Base-by-base conservation (phyloP, 306 rosid species). In the Corylus avellana region DNA sequence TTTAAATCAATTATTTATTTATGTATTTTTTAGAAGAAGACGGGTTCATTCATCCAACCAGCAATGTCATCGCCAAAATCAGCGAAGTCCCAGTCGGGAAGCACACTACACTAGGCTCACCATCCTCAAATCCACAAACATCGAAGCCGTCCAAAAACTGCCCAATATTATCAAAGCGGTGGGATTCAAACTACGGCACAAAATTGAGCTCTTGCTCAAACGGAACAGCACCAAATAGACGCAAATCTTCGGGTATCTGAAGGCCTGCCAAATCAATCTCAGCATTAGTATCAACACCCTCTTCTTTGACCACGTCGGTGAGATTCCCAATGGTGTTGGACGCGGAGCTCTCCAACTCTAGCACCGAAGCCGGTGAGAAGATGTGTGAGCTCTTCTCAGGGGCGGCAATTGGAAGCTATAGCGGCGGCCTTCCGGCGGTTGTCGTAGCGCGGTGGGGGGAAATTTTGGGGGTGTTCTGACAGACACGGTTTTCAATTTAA, bases 31-130 rank as follows among this genome's bases (percentile, higher is more conserved):
- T 32, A 32, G 35, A 32, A 32, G 35, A 32, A 32, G 79, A 87
- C 83, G 70, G 95, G 82, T 20, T 88, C 92, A 50, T 90, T 87
- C 71, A 66, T 80, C 97, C 98, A 94, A 68, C 85, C 82, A 47
- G 91, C 83, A 75, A 91, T 79, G 75, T 93, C 94, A 51, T 89
- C 96, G 82, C 83, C 79, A 74, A 89, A 66, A 81, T 90, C 96
- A 2, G 14, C 93, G 53, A 92, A 92, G 79, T 94, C 95, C 4
- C 61, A 86, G 81, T 90, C 87, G 1, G 96, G 98, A 77, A 92
- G 98, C 17, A 78, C 81, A 57, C 88, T 88, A 78, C 81, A 57
- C 88, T 88, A 9, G 90, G 85, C 25, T 57, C 90, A 58, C 77
- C 78, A 12, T 81, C 87, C 5, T 87, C 89, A 6, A 91, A 70